phyloP scores from a whole-genome alignment of 1,284 basidiomycete species.

The Ceratobasidium sp. region DNA sequence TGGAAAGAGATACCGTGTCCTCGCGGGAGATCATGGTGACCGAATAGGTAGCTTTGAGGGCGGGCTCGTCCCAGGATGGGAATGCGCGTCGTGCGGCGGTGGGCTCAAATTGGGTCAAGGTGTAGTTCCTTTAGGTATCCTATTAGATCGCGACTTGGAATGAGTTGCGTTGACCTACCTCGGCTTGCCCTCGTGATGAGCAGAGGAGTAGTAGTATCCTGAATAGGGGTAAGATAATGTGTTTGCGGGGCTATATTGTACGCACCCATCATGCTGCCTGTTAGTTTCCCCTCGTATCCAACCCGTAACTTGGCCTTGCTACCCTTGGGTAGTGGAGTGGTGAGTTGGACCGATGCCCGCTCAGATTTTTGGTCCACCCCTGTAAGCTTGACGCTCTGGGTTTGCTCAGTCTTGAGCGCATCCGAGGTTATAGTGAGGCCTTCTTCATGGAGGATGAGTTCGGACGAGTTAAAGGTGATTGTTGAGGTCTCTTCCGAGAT shows the following conservation, averaged over 20 bases:
- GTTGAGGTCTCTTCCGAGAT: conserved; percentile 68
- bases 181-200: conserved; percentile 62
- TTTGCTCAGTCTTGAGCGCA: conserved; percentile 61
- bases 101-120: conserved; percentile 82
- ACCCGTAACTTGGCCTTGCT: conserved; percentile 69
- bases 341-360: conserved; percentile 65
- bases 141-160: conserved; percentile 43
- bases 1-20: conserved; percentile 79
- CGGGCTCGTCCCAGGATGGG: conserved; percentile 93
- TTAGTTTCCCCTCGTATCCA: conserved; percentile 67
- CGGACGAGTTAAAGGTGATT: conserved; percentile 73
- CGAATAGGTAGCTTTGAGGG: conserved; percentile 81
- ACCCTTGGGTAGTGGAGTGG: conserved; percentile 62
- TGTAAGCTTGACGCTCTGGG: conserved; percentile 55
- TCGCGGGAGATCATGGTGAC: conserved; percentile 83
- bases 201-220: conserved; percentile 48
- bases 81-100: conserved; percentile 84
- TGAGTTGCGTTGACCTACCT: conserved; percentile 51
- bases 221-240: neutral
- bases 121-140: conserved; percentile 58
- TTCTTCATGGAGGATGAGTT: conserved; percentile 68
- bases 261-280: conserved; percentile 67
- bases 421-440: conserved; percentile 66
- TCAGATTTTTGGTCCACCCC: conserved; percentile 66
- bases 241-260: neutral